phyloP scores from a whole-genome alignment of 495 filamentous ascomycete species.

The Aspergillus funiculosus region DNA sequence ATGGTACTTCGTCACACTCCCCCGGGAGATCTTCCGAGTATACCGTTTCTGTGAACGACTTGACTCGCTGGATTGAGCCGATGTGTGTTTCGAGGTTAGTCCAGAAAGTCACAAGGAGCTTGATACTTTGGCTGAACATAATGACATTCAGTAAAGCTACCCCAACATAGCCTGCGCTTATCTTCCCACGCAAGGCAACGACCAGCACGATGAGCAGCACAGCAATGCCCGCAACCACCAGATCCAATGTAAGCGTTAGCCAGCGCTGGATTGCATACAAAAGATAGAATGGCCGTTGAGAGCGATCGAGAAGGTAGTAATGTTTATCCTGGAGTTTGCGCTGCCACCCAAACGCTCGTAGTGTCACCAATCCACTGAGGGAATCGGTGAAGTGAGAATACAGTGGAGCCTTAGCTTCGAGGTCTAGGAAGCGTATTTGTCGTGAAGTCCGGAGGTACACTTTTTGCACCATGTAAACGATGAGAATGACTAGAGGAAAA shows the following conservation, averaged over 20 bases:
- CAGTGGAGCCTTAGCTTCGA: slow-evolving; percentile 56
- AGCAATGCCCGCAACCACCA: slow-evolving; percentile 45
- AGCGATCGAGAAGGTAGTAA: slow-evolving; percentile 47
- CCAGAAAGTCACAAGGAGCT: slow-evolving; percentile 50
- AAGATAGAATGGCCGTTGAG: slow-evolving; percentile 55
- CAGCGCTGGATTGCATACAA: slow-evolving; percentile 51
- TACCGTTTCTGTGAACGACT: slow-evolving; percentile 46
- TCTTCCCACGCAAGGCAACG: slow-evolving; percentile 36
- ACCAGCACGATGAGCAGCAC: slow-evolving; percentile 44
- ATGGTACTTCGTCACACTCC: slow-evolving; percentile 36
- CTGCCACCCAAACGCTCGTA: slow-evolving; percentile 56
- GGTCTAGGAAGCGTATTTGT: slow-evolving; percentile 57
- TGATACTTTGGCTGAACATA: slow-evolving; percentile 48
- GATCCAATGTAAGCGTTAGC: slow-evolving; percentile 47
- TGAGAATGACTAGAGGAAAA: slow-evolving; percentile 43
- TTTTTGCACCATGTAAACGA: slow-evolving; percentile 52
- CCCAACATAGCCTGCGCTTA: slow-evolving; percentile 48
- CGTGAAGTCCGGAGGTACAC: slow-evolving; percentile 60
- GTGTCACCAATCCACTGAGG: slow-evolving; percentile 42
- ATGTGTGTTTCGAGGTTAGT: slow-evolving; percentile 54
- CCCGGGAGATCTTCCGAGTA: slow-evolving; percentile 41
- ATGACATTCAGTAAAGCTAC: slow-evolving; percentile 55
- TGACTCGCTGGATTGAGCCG: slow-evolving; percentile 54
- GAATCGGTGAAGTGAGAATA: slow-evolving; percentile 56
- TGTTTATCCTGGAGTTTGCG: slow-evolving; percentile 42